Evolutionary conservation across 257 asterid genomes (phyloP), one percentile per base, ranked within the genome.

Genomic region (Plantago elongata): DNA sequence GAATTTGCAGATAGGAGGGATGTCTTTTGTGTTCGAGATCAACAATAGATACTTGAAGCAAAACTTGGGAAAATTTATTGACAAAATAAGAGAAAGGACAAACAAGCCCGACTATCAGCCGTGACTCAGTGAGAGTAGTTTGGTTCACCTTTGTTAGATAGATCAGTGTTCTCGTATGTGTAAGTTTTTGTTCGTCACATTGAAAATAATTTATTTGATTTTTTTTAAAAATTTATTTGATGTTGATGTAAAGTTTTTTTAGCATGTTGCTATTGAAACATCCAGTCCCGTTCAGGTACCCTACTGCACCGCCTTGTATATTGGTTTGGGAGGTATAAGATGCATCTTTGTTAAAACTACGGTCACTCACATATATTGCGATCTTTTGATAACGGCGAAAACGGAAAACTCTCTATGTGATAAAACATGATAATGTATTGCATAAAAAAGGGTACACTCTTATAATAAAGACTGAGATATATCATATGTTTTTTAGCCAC

Each of bases 1-100:
- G 40, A 34, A 34, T 34, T 67, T 75, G 79, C 74, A 88, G 88
- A 82, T 91, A 66, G 77, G 74, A 77, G 94, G 85, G 63, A 88
- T 81, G 96, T 71, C 87, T 65, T 85, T 91, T 68, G 77, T 81
- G 83, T 84, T 86, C 40, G 96, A 85, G 76, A 79, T 78, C 69
- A 86, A 86, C 75, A 77, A 74, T 62, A 78, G 73, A 51, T 78
- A 76, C 66, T 84, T 79, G 66, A 76, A 57, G 83, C 77, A 75
- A 76, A 74, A 79, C 78, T 58, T 75, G 74, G 72, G 69, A 42
- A 69, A 49, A 51, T 63, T 68, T 69, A 45, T 61, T 60, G 62
- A 34, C 75, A 78, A 75, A 61, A 64, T 66, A 43, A 67, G 75
- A 64, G 79, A 75, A 51, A 76, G 71, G 72, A 50, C 9, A 7